These are phyloP conservation scores for Corymbia maculata DNA, from an alignment of 345 rosid genomes.

Conservation along the genomic window DNA sequence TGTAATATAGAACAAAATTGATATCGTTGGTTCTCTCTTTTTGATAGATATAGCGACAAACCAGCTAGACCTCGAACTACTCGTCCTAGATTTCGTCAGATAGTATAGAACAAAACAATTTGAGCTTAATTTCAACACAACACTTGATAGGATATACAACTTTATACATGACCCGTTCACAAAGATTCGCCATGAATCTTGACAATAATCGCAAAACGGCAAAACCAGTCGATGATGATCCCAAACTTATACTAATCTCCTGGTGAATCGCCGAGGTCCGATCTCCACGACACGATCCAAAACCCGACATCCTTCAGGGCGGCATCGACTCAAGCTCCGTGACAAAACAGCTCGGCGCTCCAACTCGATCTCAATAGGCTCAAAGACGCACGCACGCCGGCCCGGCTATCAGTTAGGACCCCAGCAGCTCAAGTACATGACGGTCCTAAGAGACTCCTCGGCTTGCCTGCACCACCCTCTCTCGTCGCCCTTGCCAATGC, in stretches of 20 bases:
- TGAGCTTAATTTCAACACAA: not conserved
- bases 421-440: slow-evolving; percentile 41
- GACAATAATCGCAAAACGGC: not conserved
- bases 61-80: not conserved
- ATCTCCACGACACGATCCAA: not conserved
- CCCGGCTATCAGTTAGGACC: not conserved
- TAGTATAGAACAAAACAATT: not conserved
- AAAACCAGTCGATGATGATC: not conserved
- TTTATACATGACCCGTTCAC: not conserved
- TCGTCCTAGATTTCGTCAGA: not conserved
- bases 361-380: accelerated
- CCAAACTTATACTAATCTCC: not conserved
- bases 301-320: not conserved
- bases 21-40: not conserved
- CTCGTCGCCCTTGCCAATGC: not conserved
- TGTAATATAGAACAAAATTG: not conserved
- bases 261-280: not conserved
- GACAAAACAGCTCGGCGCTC: not conserved
- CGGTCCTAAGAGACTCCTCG: slow-evolving; percentile 19
- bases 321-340: not conserved
- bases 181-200: not conserved
- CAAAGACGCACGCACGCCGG: not conserved
- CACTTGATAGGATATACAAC: not conserved
- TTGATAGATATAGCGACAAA: not conserved
- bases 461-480: not conserved